Base-by-base conservation (phyloP, 2,329 filamentous ascomycete species). In the Beauveria caledonica region DNA sequence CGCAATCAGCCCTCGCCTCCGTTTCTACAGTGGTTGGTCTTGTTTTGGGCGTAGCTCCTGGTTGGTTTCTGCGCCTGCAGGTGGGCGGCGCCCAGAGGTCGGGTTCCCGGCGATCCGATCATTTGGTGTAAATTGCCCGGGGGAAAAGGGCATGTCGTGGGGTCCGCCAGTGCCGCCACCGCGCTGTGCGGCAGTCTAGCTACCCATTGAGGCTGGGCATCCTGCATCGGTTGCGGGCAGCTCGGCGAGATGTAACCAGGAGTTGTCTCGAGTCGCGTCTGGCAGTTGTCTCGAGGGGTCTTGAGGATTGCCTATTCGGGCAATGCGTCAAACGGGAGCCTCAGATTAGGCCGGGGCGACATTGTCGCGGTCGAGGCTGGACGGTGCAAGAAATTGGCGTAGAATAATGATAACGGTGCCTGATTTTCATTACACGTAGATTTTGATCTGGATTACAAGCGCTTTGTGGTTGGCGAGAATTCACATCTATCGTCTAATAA, bases 251-350 rank as follows among this genome's bases (percentile, higher is more conserved):
- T 72, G 72, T 71, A 68, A 73, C 72, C 72, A 51, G 56, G 69
- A 67, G 58, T 60, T 67, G 72, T 74, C 72, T 72, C 71, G 71
- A 62, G 63, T 71, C 56, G 64, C 63, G 69, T 70, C 68, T 72
- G 68, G 66, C 53, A 55, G 39, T 60, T 60, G 60, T 63, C 63
- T 64, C 62, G 56, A 61, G 60, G 60, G 60, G 62, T 46, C 61
- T 58, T 54, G 60, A 44, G 25, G 39, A 62, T 63, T 62, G 51
- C 63, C 63, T 59, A 57, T 52, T 62, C 42, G 45, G 62, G 62
- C 39, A 62, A 63, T 58, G 42, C 56, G 51, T 58, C 60, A 61
- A 61, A 56, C 53, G 29, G 11, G 45, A 61, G 51, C 57, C 25
- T 53, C 57, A 46, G 58, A 44, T 51, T 58, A 11, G 13, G 8